Base-by-base conservation (phyloP, 1,139 yeast genomes). In the Debaryomycetaceae sp. region DNA sequence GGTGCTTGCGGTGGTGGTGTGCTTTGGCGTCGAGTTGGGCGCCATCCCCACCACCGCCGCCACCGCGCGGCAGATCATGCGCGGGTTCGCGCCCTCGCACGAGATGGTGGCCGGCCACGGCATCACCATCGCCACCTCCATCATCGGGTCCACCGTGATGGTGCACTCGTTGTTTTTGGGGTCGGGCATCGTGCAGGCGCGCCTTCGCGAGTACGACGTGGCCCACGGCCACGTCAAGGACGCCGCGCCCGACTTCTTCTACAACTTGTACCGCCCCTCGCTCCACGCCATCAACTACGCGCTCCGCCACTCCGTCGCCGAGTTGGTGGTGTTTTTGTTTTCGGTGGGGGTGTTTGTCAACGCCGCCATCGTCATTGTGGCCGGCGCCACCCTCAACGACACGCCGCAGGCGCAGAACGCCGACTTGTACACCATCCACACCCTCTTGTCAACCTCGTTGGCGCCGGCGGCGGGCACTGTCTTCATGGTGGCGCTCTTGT, bases 71-170 rank as follows among this genome's bases (percentile, higher is more conserved):
- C 61, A 67, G 6, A 61, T 84, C 4, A 75, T 84, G 43, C 61
- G 84, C 39, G 94, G 95, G 0, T 84, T 60, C 55, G 73, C 72
- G 0, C 94, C 95, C 1, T 78, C 86, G 0, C 52, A 56, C 20
- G 71, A 74, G 40, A 71, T 83, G 68, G 70, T 83, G 39, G 61
- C 71, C 30, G 75, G 77, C 9, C 63, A 63, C 34, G 91, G 93
- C 5, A 59, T 83, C 49, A 78, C 83, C 39, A 73, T 79, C 28
- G 84, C 91, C 4, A 79, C 86, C 16, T 82, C 89, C 12, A 76
- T 84, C 43, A 61, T 84, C 28, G 93, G 93, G 49, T 84, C 91
- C 18, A 83, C 91, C 0, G 91, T 83, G 18, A 83, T 83, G 91
- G 85, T 88, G 22, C 91, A 83, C 48, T 77, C 85, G 14, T 60